Evolutionary conservation across 1,139 yeast species (phyloP).

Genomic region (Dujonia santamariae): DNA sequence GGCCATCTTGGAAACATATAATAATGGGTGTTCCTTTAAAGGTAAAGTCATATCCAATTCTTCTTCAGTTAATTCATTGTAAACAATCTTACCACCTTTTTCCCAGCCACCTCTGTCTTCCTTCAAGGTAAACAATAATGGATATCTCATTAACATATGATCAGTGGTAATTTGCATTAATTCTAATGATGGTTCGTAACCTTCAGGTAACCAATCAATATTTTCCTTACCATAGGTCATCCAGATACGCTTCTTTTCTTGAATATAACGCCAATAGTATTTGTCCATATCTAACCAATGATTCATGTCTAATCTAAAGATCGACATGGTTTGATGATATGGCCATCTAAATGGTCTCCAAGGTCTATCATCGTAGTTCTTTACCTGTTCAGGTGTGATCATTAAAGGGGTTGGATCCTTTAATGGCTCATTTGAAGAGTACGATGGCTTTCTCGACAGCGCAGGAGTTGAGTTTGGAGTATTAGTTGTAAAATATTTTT

Average conservation of each 20-base stretch:
- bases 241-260: constrained; percentile 59
- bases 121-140: constrained; percentile 53
- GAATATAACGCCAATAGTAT: constrained; percentile 62
- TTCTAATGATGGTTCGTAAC: constrained; percentile 61
- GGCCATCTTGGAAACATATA: constrained; percentile 64
- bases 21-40: constrained; percentile 59
- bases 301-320: constrained; percentile 63
- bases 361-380: constrained; percentile 67
- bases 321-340: constrained; percentile 77
- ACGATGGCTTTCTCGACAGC: constrained; percentile 4
- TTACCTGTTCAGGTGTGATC: constrained; percentile 66
- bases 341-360: constrained; percentile 85
- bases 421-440: constrained; percentile 5
- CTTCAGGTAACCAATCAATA: constrained; percentile 66
- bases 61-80: constrained; percentile 62
- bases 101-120: constrained; percentile 34
- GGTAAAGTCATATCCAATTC: constrained; percentile 57
- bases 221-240: constrained; percentile 58
- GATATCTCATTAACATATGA: constrained; percentile 62
- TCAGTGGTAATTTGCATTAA: constrained; percentile 59
- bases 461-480: constrained; percentile 4
- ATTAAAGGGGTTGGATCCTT: constrained; percentile 51
- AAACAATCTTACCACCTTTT: constrained; percentile 43
- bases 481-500: constrained; percentile 1
- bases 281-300: constrained; percentile 83